Conservation (phyloP, 805 yeast species). For the Candida tibetensis region DNA sequence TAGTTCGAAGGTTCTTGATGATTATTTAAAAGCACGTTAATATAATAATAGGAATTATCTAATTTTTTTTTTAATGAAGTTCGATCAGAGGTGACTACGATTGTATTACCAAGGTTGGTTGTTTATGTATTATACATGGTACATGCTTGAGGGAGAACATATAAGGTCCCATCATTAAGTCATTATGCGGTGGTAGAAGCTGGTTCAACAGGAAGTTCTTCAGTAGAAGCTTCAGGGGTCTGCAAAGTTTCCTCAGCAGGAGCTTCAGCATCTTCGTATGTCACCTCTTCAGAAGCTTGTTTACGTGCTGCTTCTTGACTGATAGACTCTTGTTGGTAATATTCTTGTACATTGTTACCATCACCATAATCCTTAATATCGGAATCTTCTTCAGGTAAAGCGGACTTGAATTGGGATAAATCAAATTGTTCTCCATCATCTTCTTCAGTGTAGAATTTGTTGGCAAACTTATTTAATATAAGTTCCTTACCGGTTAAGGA, state of each 20-base stretch:
- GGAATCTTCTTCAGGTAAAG: slow-evolving; percentile 47
- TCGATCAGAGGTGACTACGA: no score
- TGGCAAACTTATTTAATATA: slow-evolving; percentile 56
- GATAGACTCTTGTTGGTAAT: slow-evolving; percentile 12
- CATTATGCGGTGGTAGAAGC: background rate
- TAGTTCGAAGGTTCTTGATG: background rate
- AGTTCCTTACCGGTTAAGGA: slow-evolving; percentile 67
- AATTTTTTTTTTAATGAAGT: no score
- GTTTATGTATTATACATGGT: background rate
- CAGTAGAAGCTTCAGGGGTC: no score
- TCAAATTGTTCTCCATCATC: slow-evolving; percentile 55
- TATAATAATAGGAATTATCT: background rate
- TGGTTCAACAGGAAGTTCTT: background rate
- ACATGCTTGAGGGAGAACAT: background rate
- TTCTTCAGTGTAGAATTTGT: slow-evolving; percentile 53
- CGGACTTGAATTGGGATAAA: slow-evolving; percentile 54
- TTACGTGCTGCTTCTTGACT: no score
- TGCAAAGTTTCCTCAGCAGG: background rate
- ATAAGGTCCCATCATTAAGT: background rate
- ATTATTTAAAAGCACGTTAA: background rate
- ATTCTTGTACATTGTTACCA: slow-evolving; percentile 42
- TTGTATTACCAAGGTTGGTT: no score
- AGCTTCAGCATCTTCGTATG: background rate
- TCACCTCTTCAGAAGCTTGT: background rate
- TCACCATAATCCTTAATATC: slow-evolving; percentile 73